Percentiles rank a stretch among this genome's conserved stretches.
phyloP scores from a whole-genome alignment of 176 grass and related monocot species.

The Typha latifolia region DNA sequence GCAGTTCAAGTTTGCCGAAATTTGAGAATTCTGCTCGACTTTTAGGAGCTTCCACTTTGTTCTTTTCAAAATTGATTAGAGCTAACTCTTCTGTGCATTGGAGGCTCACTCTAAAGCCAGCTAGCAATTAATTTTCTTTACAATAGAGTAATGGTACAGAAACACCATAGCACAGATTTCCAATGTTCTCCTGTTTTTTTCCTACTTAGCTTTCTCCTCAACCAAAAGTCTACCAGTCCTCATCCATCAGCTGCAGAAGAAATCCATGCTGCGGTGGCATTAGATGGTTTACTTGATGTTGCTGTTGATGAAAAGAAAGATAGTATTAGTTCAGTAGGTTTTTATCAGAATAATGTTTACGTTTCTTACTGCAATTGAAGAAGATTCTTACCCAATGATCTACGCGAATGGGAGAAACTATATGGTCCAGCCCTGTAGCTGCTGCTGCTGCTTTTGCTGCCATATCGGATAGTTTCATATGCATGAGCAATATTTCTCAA shows the following conservation, averaged over 20 bases:
- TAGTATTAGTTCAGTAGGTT: constrained; percentile 3
- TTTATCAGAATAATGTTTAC: too few relatives aligned
- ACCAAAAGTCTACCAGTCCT: constrained; percentile 21
- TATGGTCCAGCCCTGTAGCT: too few relatives aligned
- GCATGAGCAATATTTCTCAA: constrained; percentile 36
- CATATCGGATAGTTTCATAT: constrained; percentile 21
- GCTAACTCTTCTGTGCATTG: too few relatives aligned
- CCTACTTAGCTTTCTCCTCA: constrained; percentile 27
- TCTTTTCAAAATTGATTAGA: too few relatives aligned
- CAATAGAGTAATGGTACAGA: not conserved
- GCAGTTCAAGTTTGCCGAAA: too few relatives aligned
- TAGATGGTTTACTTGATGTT: not conserved
- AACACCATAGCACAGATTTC: constrained; percentile 14
- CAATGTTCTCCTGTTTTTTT: constrained; percentile 15
- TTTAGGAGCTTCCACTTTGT: not conserved
- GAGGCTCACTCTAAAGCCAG: not conserved
- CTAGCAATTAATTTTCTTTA: not conserved
- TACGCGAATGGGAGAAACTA: too few relatives aligned
- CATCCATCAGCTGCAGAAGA: constrained; percentile 16
- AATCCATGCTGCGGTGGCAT: not conserved
- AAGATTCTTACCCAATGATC: too few relatives aligned
- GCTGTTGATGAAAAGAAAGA: not conserved
- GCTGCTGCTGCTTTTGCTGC: constrained; percentile 25
- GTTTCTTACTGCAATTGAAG: too few relatives aligned
- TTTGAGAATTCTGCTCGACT: too few relatives aligned